Evolutionary conservation across 2,329 filamentous ascomycete genomes (phyloP).

Genomic region (Sclerotinia subarctica): DNA sequence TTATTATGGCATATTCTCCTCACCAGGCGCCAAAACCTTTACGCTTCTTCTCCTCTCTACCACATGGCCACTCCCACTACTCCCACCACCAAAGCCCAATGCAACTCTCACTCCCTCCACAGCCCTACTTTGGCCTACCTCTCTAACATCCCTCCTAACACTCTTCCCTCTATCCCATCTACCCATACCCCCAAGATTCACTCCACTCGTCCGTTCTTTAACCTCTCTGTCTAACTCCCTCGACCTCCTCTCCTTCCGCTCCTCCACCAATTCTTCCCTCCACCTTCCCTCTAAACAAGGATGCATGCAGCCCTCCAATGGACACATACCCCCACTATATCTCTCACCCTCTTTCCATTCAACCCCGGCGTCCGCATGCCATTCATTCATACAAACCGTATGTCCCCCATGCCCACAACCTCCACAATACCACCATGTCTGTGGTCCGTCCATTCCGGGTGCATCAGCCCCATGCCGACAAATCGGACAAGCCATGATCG

Average conservation of each 20-base stretch:
- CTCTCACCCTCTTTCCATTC: conserved; percentile 39
- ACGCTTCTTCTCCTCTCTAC: conserved; percentile 62
- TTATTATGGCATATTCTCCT: conserved; percentile 23
- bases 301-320: conserved; percentile 63
- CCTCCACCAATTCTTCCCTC: conserved; percentile 45
- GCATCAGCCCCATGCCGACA: conserved; percentile 47
- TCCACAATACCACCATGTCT: conserved; percentile 59
- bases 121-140: conserved; percentile 57
- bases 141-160: conserved; percentile 50
- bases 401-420: conserved; percentile 63
- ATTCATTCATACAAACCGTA: conserved; percentile 55
- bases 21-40: conserved; percentile 50
- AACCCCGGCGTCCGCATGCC: conserved; percentile 47
- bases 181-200: neutral
- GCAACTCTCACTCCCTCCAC: conserved; percentile 58
- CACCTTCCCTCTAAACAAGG: conserved; percentile 58
- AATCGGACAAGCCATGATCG: conserved; percentile 57
- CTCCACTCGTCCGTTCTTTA: conserved; percentile 26
- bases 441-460: neutral
- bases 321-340: conserved; percentile 53
- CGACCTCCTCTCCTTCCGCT: conserved; percentile 28
- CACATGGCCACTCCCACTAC: conserved; percentile 36
- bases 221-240: conserved; percentile 49
- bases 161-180: conserved; percentile 23
- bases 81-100: conserved; percentile 37